A percentile compares a stretch with the other conserved stretches of the same genome.
phyloP scores from a whole-genome alignment of 345 rosid species.

The Viola odorata region DNA sequence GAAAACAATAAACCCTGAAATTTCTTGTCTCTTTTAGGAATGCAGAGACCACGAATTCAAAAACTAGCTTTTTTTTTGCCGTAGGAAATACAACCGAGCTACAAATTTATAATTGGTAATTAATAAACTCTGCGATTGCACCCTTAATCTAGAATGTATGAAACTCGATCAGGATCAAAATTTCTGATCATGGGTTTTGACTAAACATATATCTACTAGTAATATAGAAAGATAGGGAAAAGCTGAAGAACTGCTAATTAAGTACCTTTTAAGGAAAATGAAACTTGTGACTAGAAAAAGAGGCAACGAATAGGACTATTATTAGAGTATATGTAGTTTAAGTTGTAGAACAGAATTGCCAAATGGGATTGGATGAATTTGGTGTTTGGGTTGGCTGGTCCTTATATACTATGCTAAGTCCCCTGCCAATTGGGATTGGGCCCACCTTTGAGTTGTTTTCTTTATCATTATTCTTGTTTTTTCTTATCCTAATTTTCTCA shows the following conservation, averaged over 20 bases:
- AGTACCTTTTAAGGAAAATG: not conserved
- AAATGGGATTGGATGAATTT: constrained; percentile 17
- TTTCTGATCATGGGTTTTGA: too few species aligned
- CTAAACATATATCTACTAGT: too few species aligned
- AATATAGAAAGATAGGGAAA: not conserved
- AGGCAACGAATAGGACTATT: not conserved
- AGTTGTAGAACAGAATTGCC: not conserved
- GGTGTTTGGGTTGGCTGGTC: constrained; percentile 6
- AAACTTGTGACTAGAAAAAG: not conserved
- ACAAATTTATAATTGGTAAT: too few species aligned
- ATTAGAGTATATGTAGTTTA: too few species aligned
- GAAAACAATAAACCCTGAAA: too few species aligned
- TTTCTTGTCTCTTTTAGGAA: too few species aligned
- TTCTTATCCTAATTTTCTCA: constrained; percentile 10
- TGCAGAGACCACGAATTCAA: too few species aligned
- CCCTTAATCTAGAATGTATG: too few species aligned
- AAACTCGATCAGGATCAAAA: too few species aligned
- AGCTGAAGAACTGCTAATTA: not conserved
- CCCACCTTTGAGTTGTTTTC: not conserved
- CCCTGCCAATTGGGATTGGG: constrained; percentile 12
- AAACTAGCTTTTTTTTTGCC: too few species aligned
- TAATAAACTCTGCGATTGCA: too few species aligned
- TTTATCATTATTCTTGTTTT: not conserved
- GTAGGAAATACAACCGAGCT: too few species aligned
- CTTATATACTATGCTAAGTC: constrained; percentile 31